Base-by-base conservation (phyloP, 176 grass and related monocot species). In the Cenchrus purpureus region DNA sequence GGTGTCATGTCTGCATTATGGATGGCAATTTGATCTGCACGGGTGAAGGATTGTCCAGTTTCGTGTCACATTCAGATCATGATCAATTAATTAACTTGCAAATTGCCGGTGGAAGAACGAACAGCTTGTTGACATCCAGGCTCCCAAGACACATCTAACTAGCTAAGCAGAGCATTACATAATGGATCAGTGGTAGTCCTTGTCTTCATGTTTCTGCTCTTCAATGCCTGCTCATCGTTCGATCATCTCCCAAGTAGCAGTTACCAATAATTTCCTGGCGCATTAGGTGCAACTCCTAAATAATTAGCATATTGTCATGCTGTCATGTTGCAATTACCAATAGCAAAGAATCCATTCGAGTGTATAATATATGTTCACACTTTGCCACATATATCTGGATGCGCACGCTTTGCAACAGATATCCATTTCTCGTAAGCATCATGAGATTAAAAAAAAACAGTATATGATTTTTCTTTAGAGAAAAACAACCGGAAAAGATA, bases 1-100 rank as follows among this genome's bases (percentile, higher is more conserved):
- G 77, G 60, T 65, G 57, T 78, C 60, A 79, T 79, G 77, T 51
- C 60, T 51, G 44, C 8, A 10, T 51, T 65, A 34, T 79, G 9
- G 25, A 45, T 19, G 25, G 60, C 77, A 79, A 79, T 34, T 13
- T 31, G 8, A 10, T 59, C 59, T 32, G 60, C 77, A 79, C 4
- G 22, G 12, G 14, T 79, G 43, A 19, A 43, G 43, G 3, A 25
- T 11, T 2, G 31, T 14, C 55, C 0, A 28, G 42, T 15, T 78
- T 61, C 63, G 20, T 13, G 11, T 64, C 13, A 6, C 22, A 79
- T 49, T 13, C 4, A 52, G 45, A 34, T 65, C 16, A 6, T 3
- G 9, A 50, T 64, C 55, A 1, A 19, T 10, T 65, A 25, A 50
- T 32, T 31, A 50, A 32, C 0, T 12, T 10, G 8, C 14, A 32